Conservation (phyloP, 306 rosid genomes). For the Senna tora region DNA sequence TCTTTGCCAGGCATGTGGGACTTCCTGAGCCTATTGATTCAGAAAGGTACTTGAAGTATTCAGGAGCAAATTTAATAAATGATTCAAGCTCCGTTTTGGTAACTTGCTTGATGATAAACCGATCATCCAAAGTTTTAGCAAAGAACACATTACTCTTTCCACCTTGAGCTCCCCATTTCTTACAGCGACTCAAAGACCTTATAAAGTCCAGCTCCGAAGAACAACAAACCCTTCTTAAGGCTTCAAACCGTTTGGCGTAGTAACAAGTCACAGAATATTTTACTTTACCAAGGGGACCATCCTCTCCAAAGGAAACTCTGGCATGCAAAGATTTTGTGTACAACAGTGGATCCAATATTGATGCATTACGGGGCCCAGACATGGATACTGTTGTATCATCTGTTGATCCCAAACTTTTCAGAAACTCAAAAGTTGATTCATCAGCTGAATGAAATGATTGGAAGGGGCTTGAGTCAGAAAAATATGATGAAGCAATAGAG, state of each 20-base stretch:
- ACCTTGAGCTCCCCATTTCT: conserved; percentile 98
- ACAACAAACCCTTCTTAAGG: conserved; percentile 85
- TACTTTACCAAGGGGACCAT: conserved; percentile 73
- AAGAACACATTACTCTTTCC: conserved; percentile 98
- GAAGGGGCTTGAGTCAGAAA: conserved; percentile 56
- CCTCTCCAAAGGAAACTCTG: conserved; percentile 84
- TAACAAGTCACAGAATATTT: conserved; percentile 77
- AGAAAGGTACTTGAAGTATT: conserved; percentile 84
- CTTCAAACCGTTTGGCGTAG: conserved; percentile 83
- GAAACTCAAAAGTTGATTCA: conserved; percentile 56
- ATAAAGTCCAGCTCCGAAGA: conserved; percentile 82
- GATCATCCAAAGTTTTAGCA: conserved; percentile 92
- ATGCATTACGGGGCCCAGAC: conserved; percentile 70
- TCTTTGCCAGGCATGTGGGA: conserved; percentile 95
- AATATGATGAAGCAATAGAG: conserved; percentile 37
- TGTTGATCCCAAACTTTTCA: conserved; percentile 59
- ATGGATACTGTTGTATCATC: conserved; percentile 64
- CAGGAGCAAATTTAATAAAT: conserved; percentile 79
- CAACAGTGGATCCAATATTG: conserved; percentile 55
- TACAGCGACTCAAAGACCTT: conserved; percentile 95
- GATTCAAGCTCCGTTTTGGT: conserved; percentile 96
- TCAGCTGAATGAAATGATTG: conserved; percentile 62
- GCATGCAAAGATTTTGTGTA: conserved; percentile 74
- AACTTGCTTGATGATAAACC: conserved; percentile 89
- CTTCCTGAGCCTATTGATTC: conserved; percentile 73